Conservation (phyloP, 345 rosid genomes). For the Citrus trifoliata region DNA sequence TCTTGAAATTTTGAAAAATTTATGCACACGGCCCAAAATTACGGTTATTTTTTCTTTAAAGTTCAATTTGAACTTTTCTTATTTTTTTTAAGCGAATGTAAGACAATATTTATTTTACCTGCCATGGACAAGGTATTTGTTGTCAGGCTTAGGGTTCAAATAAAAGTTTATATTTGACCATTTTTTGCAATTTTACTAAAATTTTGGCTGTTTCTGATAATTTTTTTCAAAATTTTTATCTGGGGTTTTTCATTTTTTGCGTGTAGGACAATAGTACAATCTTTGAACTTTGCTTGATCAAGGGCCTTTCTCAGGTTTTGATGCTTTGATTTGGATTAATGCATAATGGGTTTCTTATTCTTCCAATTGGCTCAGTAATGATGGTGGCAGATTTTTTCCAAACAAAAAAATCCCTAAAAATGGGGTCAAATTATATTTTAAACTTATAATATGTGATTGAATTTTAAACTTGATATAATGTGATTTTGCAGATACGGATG, state of each 20-base stretch:
- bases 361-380: neutral
- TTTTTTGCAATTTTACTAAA: too few relatives aligned
- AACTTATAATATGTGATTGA: neutral
- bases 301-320: neutral
- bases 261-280: neutral
- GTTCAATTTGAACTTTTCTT: too few relatives aligned
- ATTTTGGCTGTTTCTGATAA: too few relatives aligned
- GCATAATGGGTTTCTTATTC: neutral
- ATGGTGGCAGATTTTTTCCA: neutral
- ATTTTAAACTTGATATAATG: neutral
- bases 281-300: neutral
- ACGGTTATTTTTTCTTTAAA: too few relatives aligned
- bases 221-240: too few relatives aligned
- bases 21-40: too few relatives aligned
- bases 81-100: neutral
- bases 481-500: neutral
- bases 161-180: too few relatives aligned
- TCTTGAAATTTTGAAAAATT: too few relatives aligned
- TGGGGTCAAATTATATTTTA: neutral
- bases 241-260: neutral
- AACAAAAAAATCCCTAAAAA: neutral
- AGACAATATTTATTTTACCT: too few relatives aligned
- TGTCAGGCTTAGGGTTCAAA: too few relatives aligned
- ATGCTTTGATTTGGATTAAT: neutral
- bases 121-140: too few relatives aligned